These are phyloP conservation scores for Penicillium nordicum DNA, from an alignment of 2,329 filamentous ascomycete species.

Conservation along the genomic window DNA sequence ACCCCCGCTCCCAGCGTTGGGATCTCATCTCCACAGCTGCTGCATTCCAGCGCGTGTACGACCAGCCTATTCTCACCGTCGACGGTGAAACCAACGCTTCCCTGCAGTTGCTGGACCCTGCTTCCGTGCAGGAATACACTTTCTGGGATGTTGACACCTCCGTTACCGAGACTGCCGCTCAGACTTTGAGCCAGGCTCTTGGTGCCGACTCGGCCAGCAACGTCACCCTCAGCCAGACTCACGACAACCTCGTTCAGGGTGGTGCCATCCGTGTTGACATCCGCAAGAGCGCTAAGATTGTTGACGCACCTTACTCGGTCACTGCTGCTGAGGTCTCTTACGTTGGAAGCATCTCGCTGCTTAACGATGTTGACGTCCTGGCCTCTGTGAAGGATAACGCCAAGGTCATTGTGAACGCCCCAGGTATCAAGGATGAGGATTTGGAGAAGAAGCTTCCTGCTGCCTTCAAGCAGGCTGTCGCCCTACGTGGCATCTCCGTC, in stretches of 20 bases:
- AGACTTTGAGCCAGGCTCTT: slow-evolving; percentile 58
- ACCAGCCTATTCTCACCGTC: slow-evolving; percentile 39
- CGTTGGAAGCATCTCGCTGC: slow-evolving; percentile 73
- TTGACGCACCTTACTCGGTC: slow-evolving; percentile 80
- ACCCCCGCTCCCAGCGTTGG: slow-evolving; percentile 69
- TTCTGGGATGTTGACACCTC: slow-evolving; percentile 92
- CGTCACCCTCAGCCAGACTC: slow-evolving; percentile 56
- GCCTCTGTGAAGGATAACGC: slow-evolving; percentile 67
- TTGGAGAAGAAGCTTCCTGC: slow-evolving; percentile 78
- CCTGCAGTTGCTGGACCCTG: slow-evolving; percentile 53
- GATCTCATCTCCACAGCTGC: slow-evolving; percentile 48
- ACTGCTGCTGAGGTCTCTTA: slow-evolving; percentile 74
- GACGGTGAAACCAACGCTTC: slow-evolving; percentile 32
- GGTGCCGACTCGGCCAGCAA: slow-evolving; percentile 60
- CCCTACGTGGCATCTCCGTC: slow-evolving; percentile 66
- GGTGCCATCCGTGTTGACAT: slow-evolving; percentile 82
- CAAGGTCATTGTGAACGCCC: slow-evolving; percentile 70
- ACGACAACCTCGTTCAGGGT: slow-evolving; percentile 66
- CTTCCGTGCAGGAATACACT: slow-evolving; percentile 72
- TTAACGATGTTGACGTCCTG: slow-evolving; percentile 73
- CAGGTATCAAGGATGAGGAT: slow-evolving; percentile 81
- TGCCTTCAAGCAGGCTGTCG: slow-evolving; percentile 66
- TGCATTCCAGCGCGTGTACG: slow-evolving; percentile 45
- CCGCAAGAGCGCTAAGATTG: slow-evolving; percentile 73
- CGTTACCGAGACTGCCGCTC: slow-evolving; percentile 60